phyloP scores from a whole-genome alignment of 2,329 filamentous ascomycete species.

The Colletotrichum aenigma region DNA sequence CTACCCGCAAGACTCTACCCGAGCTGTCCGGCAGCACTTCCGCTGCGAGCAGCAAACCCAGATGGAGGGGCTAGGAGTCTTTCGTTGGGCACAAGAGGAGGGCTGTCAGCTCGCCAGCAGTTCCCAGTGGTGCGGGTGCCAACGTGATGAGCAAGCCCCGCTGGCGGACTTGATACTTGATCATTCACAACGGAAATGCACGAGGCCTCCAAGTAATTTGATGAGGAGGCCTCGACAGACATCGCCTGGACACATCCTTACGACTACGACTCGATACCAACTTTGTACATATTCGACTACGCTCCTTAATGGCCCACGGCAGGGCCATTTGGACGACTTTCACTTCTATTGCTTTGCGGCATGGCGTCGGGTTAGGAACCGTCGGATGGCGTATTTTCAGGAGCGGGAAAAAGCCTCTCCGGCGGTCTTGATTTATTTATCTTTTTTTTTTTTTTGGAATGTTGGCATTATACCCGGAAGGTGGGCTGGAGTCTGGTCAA shows the following conservation, averaged over 20 bases:
- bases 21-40: slow-evolving; percentile 31
- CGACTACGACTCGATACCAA: background rate
- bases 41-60: slow-evolving; percentile 44
- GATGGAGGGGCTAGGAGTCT: slow-evolving; percentile 47
- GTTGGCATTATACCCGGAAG: slow-evolving; percentile 13
- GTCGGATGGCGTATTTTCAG: background rate
- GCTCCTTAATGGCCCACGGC: slow-evolving; percentile 6
- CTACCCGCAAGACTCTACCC: slow-evolving; percentile 42
- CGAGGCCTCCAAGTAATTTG: background rate
- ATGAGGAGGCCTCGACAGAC: background rate
- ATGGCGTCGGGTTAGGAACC: slow-evolving; percentile 11
- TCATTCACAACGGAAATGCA: background rate
- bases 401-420: background rate
- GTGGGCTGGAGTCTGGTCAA: slow-evolving; percentile 7
- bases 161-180: slow-evolving; percentile 14
- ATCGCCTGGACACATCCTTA: background rate
- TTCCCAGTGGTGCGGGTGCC: background rate
- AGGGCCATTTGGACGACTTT: slow-evolving; percentile 2
- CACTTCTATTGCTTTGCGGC: slow-evolving; percentile 10
- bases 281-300: slow-evolving; percentile 14
- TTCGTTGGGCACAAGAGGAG: background rate
- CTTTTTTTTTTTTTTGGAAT: background rate
- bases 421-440: background rate
- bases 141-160: slow-evolving; percentile 2
- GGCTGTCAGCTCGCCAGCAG: background rate